Conservation (phyloP, 805 yeast genomes). For the Saccharomycopsis sp. region DNA sequence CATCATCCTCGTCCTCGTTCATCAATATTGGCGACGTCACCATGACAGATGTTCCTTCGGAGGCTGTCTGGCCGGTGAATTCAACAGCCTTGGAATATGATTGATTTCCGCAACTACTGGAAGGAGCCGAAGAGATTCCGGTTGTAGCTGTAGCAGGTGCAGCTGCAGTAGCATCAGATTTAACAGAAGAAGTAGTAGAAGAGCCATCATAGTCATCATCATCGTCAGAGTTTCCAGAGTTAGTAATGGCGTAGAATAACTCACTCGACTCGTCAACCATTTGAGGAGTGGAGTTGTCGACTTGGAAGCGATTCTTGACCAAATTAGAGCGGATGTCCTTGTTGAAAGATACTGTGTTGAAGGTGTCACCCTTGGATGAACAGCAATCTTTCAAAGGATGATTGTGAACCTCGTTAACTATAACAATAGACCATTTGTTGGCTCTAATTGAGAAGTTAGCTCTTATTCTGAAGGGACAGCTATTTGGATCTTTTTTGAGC, state of each 20-base stretch:
- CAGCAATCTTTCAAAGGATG: conserved; percentile 34
- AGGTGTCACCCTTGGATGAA: conserved; percentile 5
- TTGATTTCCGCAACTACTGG: neutral
- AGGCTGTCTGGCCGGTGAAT: neutral
- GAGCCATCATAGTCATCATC: neutral
- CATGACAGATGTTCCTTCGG: neutral
- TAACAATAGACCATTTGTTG: conserved; percentile 52
- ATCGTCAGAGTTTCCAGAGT: neutral
- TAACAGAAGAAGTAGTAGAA: neutral
- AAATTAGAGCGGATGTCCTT: conserved; percentile 17
- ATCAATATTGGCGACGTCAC: neutral
- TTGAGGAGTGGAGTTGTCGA: conserved; percentile 10
- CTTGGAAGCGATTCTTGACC: conserved; percentile 12
- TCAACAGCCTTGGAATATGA: neutral
- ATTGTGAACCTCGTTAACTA: conserved; percentile 54
- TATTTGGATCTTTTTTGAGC: conserved; percentile 21
- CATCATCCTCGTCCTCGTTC: neutral
- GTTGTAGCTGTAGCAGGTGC: neutral
- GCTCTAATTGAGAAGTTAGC: conserved; percentile 52
- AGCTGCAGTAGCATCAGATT: neutral
- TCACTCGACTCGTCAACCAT: conserved; percentile 8
- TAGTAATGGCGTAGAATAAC: neutral
- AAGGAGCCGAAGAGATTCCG: neutral
- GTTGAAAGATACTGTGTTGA: conserved; percentile 16
- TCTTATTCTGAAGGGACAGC: conserved; percentile 59